These are phyloP conservation scores for Trichoderma endophyticum DNA, from an alignment of 2,329 filamentous ascomycete species.

Conservation along the genomic window DNA sequence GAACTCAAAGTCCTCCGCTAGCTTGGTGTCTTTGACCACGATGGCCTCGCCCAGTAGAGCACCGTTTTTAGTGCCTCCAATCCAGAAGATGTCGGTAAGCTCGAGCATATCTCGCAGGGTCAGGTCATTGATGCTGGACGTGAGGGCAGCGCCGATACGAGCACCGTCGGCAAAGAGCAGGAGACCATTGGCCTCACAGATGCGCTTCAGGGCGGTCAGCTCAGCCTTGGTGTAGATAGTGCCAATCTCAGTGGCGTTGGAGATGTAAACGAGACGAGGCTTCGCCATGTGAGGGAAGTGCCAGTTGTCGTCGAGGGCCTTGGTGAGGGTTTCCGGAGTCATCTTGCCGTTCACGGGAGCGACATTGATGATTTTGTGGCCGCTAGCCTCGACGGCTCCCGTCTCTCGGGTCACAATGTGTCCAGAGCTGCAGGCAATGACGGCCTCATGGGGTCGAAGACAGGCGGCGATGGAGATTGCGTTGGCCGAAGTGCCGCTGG, in stretches of 20 bases:
- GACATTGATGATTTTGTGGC: conserved; percentile 51
- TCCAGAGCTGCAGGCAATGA: conserved; percentile 48
- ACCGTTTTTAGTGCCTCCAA: conserved; percentile 52
- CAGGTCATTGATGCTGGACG: conserved; percentile 42
- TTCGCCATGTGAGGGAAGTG: conserved; percentile 52
- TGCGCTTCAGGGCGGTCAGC: conserved; percentile 38
- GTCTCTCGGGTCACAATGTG: conserved; percentile 50
- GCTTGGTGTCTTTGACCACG: conserved; percentile 40
- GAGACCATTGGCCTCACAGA: conserved; percentile 41
- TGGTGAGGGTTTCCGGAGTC: conserved; percentile 40
- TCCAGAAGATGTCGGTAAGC: conserved; percentile 52
- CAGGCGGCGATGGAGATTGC: conserved; percentile 51
- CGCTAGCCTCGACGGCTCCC: conserved; percentile 49
- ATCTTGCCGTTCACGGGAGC: conserved; percentile 46
- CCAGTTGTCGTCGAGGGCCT: conserved; percentile 45
- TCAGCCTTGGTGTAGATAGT: conserved; percentile 46
- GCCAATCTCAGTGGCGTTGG: conserved; percentile 50
- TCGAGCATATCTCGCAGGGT: conserved; percentile 43
- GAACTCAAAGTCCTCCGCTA: conserved; percentile 48
- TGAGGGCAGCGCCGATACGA: conserved; percentile 43
- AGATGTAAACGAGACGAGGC: conserved; percentile 50
- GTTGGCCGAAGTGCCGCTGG: conserved; percentile 51
- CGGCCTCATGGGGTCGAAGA: conserved; percentile 48
- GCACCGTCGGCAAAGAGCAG: conserved; percentile 49
- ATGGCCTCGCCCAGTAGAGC: conserved; percentile 50